These are phyloP conservation scores for Spergularia marina DNA, from an alignment of 148 eudicot genomes.

Conservation along the genomic window DNA sequence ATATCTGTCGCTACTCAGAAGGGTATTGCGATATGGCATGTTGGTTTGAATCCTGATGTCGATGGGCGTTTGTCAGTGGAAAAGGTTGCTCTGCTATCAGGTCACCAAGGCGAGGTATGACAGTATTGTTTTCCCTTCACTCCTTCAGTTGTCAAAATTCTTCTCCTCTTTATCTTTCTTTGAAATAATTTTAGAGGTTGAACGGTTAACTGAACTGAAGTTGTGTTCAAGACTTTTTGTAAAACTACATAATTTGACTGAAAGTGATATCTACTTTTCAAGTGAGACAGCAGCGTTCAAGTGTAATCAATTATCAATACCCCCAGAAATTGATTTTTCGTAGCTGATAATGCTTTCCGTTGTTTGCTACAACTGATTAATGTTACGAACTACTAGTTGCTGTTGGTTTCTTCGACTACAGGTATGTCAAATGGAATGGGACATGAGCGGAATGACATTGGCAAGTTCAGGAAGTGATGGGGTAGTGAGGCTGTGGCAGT, in stretches of 20 bases:
- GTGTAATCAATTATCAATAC: neutral
- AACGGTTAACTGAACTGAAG: no score
- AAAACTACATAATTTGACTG: neutral
- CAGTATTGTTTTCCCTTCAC: neutral
- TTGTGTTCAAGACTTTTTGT: neutral
- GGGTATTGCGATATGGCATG: slow-evolving; percentile 88
- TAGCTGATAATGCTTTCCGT: neutral
- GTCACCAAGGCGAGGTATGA: slow-evolving; percentile 74
- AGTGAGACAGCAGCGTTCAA: neutral
- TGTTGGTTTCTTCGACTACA: slow-evolving; percentile 21
- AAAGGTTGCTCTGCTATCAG: slow-evolving; percentile 58
- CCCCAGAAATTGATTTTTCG: neutral
- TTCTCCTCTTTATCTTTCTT: neutral
- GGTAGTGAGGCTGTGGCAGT: slow-evolving; percentile 82
- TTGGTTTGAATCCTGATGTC: slow-evolving; percentile 69
- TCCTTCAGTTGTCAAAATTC: neutral
- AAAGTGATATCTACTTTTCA: neutral
- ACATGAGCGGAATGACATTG: slow-evolving; percentile 97
- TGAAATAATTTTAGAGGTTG: neutral
- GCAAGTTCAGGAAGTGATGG: slow-evolving; percentile 81
- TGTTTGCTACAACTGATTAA: neutral
- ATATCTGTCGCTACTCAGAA: slow-evolving; percentile 75
- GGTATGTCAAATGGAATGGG: slow-evolving; percentile 99
- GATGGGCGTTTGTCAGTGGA: slow-evolving; percentile 81
- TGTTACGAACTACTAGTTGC: neutral